Conservation (phyloP, 345 rosid species). For the Tarenaya hassleriana region DNA sequence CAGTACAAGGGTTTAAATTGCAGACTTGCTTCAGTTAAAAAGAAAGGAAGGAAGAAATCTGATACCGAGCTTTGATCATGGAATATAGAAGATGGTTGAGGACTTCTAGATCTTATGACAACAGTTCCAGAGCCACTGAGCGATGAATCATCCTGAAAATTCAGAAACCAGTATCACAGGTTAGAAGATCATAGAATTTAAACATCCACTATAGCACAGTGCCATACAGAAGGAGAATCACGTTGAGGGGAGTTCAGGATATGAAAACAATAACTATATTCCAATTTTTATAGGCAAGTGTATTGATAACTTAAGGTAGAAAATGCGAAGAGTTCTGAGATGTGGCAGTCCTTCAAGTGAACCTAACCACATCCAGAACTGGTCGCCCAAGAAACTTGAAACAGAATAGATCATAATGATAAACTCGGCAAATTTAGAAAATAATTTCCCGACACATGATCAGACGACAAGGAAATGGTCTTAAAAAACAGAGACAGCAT, state of each 20-base stretch:
- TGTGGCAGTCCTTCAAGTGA: slow-evolving; percentile 5
- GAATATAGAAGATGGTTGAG: slow-evolving; percentile 50
- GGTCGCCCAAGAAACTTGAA: slow-evolving; percentile 18
- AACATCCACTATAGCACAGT: too few species aligned
- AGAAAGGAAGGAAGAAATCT: slow-evolving; percentile 9
- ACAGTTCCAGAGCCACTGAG: slow-evolving; percentile 82
- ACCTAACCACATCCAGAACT: neutral
- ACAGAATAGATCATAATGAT: neutral
- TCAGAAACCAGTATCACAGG: slow-evolving; percentile 15
- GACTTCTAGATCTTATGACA: slow-evolving; percentile 67
- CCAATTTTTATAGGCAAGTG: too few species aligned
- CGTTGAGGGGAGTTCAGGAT: too few species aligned
- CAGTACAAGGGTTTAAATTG: slow-evolving; percentile 8
- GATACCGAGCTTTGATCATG: slow-evolving; percentile 69
- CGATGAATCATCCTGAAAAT: slow-evolving; percentile 76
- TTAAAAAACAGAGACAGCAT: slow-evolving; percentile 1
- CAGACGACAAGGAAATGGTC: slow-evolving; percentile 6
- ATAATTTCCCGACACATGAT: neutral
- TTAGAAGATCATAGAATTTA: too few species aligned
- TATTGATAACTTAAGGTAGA: neutral
- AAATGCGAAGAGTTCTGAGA: slow-evolving; percentile 5
- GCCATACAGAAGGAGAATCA: too few species aligned
- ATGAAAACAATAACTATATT: slow-evolving; percentile 11
- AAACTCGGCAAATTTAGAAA: slow-evolving; percentile 5
- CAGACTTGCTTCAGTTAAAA: slow-evolving; percentile 11